Base-by-base conservation (phyloP, 306 rosid species). In the Abrus precatorius region DNA sequence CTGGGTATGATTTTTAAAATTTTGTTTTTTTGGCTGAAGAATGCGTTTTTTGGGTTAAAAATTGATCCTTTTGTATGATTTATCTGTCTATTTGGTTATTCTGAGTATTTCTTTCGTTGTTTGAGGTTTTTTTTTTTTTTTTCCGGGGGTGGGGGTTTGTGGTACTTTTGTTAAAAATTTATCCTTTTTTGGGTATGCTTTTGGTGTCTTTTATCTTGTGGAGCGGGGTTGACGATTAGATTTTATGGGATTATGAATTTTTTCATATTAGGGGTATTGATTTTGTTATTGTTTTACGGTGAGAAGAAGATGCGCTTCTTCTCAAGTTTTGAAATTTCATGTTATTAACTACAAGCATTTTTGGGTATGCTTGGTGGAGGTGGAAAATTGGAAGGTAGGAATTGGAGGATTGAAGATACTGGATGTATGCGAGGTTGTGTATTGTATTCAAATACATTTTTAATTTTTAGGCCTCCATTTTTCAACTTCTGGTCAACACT, bases 401-500 rank as follows among this genome's bases (percentile, higher is more conserved):
- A 44, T 67, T 12, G 50, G 71, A 52, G 52, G 45, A 10, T 8
- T 47, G 38, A 54, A 43, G n/a, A 20, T 50, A 12, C 7, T 66
- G 30, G 9, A 29, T 81, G 74, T 20, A 20, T 20, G 20, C 20
- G 20, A 20, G 20, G 20, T 20, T 20, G 20, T 36, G 1, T 36
- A 36, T 36, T 40, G 44, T 45, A 38, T 36, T 49, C 32, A 28
- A 41, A 1, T 65, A 5, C 52, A 8, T 32, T 9, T 28, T 56
- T 20, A 9, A 10, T 14, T 48, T 85, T 11, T 30, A 34, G 14
- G 33, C 36, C 14, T 47, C 9, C 44, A 14, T 55, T 76, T 64
- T 78, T 13, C 70, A 45, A 62, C 29, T 40, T 12, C 5, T 49
- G 72, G 70, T 45, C 63, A 20, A 64, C 69, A 63, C 76, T 47